These are phyloP conservation scores for Scutellaria minor DNA, from an alignment of 257 asterid genomes.

Conservation along the genomic window DNA sequence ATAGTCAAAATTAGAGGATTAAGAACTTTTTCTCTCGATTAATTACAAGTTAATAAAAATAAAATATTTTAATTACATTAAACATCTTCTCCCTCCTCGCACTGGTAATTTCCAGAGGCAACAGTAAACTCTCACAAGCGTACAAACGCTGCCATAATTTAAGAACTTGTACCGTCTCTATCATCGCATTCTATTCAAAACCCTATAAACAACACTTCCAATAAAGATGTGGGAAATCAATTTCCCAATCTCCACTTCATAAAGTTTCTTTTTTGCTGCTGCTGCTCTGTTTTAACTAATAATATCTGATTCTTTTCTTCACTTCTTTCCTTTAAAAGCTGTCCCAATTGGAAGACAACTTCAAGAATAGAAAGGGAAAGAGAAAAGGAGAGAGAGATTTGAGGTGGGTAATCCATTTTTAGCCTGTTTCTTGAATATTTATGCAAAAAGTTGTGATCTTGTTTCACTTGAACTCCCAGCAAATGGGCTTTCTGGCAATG, in stretches of 20 bases:
- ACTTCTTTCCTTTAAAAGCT: slow-evolving; percentile 11
- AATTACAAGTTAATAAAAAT: too few species aligned
- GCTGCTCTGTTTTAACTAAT: slow-evolving; percentile 16
- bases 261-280: background rate
- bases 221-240: background rate
- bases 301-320: slow-evolving; percentile 26
- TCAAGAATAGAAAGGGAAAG: background rate
- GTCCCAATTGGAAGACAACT: background rate
- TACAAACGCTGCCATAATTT: background rate
- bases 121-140: background rate
- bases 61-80: too few species aligned
- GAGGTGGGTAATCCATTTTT: slow-evolving; percentile 22
- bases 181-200: slow-evolving; percentile 11
- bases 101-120: background rate
- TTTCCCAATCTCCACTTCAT: slow-evolving; percentile 22
- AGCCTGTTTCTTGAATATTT: slow-evolving; percentile 18
- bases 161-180: slow-evolving; percentile 13
- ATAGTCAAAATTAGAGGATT: too few species aligned
- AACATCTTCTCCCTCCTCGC: background rate
- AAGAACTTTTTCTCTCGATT: too few species aligned
- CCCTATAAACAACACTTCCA: slow-evolving; percentile 4
- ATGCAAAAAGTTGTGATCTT: slow-evolving; percentile 29
- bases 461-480: background rate
- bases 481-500: slow-evolving; percentile 24
- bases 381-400: background rate